Conservation (phyloP, 78 protist genomes). For the Acrasis kona region DNA sequence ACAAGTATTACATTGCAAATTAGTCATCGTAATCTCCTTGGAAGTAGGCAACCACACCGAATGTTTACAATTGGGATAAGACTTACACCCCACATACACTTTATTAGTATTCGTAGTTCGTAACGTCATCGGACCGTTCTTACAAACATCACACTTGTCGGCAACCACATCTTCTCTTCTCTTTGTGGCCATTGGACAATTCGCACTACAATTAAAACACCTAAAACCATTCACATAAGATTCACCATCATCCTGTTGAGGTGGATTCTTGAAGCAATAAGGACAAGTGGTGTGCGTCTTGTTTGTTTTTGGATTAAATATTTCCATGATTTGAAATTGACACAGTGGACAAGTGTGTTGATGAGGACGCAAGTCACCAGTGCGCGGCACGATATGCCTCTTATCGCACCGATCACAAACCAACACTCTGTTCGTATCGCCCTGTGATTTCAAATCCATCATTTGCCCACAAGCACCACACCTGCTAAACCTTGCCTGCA, state of each 20-base stretch:
- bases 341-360: slow-evolving; percentile 26
- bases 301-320: not conserved
- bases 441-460: not conserved
- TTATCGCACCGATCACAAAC: not conserved
- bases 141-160: not conserved
- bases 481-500: not conserved
- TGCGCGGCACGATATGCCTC: not conserved
- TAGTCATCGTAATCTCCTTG: not conserved
- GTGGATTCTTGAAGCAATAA: slow-evolving; percentile 16
- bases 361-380: not conserved
- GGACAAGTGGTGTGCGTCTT: slow-evolving; percentile 5
- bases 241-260: not conserved
- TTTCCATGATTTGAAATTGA: slow-evolving; percentile 1
- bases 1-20: not conserved
- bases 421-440: not conserved
- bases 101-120: not conserved
- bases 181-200: not conserved
- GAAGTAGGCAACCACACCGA: not conserved
- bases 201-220: not conserved
- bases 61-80: no score
- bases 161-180: not conserved
- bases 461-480: not conserved
- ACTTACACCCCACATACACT: not conserved
- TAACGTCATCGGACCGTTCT: not conserved
- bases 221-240: not conserved